These are phyloP conservation scores for Gardenia jasminoides DNA, from an alignment of 257 asterid genomes.

Conservation along the genomic window DNA sequence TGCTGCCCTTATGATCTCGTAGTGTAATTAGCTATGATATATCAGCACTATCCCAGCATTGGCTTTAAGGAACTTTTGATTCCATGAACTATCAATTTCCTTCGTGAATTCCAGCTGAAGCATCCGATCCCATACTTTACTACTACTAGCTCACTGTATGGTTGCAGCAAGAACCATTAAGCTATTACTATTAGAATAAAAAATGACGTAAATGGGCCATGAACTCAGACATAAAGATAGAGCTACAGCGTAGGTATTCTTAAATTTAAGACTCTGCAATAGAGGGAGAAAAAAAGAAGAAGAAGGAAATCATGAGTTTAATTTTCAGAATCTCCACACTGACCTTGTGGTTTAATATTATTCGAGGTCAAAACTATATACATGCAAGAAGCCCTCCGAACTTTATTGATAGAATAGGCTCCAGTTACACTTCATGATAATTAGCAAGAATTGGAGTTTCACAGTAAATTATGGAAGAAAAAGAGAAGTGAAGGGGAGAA, in stretches of 20 bases:
- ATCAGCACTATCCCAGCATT: too few species aligned
- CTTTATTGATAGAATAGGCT: not conserved
- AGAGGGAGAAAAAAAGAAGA: too few species aligned
- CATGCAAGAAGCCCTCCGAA: not conserved
- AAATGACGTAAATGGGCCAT: not conserved
- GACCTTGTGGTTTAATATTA: not conserved
- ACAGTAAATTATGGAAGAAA: not conserved
- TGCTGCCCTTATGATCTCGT: too few species aligned
- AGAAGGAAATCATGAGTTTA: too few species aligned
- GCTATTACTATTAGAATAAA: not conserved
- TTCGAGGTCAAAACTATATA: not conserved
- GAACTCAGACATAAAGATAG: not conserved
- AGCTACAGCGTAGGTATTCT: not conserved
- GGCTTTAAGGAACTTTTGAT: not conserved
- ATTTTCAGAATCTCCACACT: not conserved
- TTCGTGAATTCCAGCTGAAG: not conserved
- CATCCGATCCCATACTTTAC: not conserved
- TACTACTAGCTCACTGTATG: too few species aligned
- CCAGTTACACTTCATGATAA: not conserved
- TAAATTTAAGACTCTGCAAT: not conserved
- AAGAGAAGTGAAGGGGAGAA: not conserved
- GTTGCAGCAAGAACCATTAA: not conserved
- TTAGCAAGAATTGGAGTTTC: not conserved
- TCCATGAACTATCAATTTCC: not conserved
- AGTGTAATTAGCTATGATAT: too few species aligned